These are phyloP conservation scores for Carex kokanica DNA, from an alignment of 176 grass and related monocot genomes.

Conservation along the genomic window DNA sequence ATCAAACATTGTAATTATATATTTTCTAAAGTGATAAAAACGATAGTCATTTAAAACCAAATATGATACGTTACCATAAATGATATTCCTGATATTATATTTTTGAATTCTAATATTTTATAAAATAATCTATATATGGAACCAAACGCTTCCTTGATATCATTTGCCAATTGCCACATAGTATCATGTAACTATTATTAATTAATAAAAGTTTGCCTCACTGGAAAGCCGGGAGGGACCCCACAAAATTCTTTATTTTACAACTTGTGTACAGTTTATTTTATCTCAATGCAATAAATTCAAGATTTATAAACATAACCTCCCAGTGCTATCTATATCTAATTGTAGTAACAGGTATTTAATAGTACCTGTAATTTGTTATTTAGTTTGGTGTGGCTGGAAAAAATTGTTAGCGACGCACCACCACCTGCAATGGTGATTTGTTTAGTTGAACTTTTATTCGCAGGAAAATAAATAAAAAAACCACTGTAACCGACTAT, in stretches of 20 bases:
- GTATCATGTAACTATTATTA: background rate
- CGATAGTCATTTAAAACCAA: no score
- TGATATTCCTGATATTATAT: no score
- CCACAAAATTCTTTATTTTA: slow-evolving; percentile 1
- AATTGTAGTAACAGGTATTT: slow-evolving; percentile 9
- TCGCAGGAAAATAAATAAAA: background rate
- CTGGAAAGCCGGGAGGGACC: slow-evolving; percentile 1
- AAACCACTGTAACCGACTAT: no score
- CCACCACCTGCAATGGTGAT: background rate
- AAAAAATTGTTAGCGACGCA: background rate
- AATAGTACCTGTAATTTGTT: background rate
- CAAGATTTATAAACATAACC: background rate
- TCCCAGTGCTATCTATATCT: background rate
- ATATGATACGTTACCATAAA: no score
- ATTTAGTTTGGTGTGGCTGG: background rate
- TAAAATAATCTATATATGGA: no score
- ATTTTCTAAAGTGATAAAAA: no score
- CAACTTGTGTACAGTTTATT: background rate
- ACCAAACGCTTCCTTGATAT: background rate
- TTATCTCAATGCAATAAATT: background rate
- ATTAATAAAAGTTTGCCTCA: background rate
- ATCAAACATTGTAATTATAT: no score
- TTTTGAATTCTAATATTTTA: no score
- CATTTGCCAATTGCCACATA: background rate
- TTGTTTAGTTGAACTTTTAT: background rate